Base-by-base conservation (phyloP, 495 filamentous ascomycete species). In the Cairneyella variabilis region DNA sequence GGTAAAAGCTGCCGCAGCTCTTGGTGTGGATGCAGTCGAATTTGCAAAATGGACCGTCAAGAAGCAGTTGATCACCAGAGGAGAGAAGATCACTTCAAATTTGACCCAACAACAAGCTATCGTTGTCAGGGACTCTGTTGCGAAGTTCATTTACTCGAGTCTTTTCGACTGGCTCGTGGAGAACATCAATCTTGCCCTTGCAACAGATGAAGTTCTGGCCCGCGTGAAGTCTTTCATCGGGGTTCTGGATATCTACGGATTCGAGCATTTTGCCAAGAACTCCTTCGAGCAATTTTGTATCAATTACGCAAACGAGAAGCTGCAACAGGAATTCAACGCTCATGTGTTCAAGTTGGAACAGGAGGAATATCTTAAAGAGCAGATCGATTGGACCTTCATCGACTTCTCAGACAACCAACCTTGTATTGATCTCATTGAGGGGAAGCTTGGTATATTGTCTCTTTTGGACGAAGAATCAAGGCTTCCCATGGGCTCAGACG, bases 271-370 rank as follows among this genome's bases (percentile, higher is more conserved):
- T 63, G 92, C 95, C 45, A 97, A 96, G 74, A 99, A 99, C 75
- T 97, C 95, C 8, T 99, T 99, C 62, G 93, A 99, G 70, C 93
- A 99, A 68, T 99, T 99, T 69, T 99, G 93, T 68, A 99, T 99
- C 79, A 99, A 99, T 72, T 99, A 97, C 61, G 93, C 93, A 66
- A 99, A 99, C 70, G 93, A 99, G 71, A 99, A 99, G 69, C 73
- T 99, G 28, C 93, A 99, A 65, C 93, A 99, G 65, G 95, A 99
- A 62, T 99, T 99, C 76, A 99, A 99, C 69, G 90, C 95, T 69
- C 93, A 99, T 61, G 93, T 99, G n/a, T 99, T 99, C 82, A 96
- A 97, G 66, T 80, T 99, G 17, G 93, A 99, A 68, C 93, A 99
- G 68, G 95, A 97, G 71, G 93, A 99, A 72, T 99, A 99, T 70